A percentile compares a stretch with the other conserved stretches of the same genome.
phyloP scores from a whole-genome alignment of 345 rosid genomes.

The Boechera retrofracta region DNA sequence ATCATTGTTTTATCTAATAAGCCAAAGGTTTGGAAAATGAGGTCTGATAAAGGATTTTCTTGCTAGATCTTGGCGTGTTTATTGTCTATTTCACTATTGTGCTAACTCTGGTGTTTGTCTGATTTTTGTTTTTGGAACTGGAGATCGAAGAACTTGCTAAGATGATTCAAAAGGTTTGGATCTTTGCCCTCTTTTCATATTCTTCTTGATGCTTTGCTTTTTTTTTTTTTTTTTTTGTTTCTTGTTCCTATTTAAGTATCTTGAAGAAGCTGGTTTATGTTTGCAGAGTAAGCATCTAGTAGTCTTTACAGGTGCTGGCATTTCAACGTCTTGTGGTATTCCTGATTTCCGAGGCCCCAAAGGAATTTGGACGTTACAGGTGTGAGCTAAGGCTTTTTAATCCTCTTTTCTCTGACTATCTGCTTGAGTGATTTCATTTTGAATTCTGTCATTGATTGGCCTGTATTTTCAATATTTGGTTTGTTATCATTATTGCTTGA shows the following conservation, averaged over 20 bases:
- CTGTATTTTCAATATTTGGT: background rate
- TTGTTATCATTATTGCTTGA: constrained; percentile 10
- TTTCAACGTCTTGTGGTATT: constrained; percentile 97
- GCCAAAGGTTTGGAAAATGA: constrained; percentile 1
- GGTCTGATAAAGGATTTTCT: background rate
- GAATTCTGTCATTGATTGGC: background rate
- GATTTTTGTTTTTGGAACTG: constrained; percentile 38
- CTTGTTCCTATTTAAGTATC: constrained; percentile 11
- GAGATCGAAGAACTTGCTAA: constrained; percentile 69
- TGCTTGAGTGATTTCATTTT: constrained; percentile 10
- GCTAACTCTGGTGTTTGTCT: constrained; percentile 17
- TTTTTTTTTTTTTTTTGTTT: background rate
- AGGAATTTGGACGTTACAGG: constrained; percentile 99
- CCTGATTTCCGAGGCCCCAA: constrained; percentile 98
- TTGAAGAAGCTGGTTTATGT: constrained; percentile 47
- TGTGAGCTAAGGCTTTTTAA: constrained; percentile 23
- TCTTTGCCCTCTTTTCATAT: background rate
- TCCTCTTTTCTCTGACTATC: constrained; percentile 11
- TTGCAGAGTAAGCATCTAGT: constrained; percentile 99
- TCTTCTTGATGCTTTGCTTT: background rate
- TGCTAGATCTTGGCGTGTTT: constrained; percentile 21
- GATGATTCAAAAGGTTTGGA: constrained; percentile 60
- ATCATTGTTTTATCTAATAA: constrained; percentile 7
- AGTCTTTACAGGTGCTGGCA: constrained; percentile 97
- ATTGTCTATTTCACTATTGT: constrained; percentile 4